A percentile compares a stretch with the other conserved stretches of the same genome.
These are phyloP conservation scores for Takashimella koratensis DNA, from an alignment of 1,284 basidiomycete genomes.

Conservation along the genomic window DNA sequence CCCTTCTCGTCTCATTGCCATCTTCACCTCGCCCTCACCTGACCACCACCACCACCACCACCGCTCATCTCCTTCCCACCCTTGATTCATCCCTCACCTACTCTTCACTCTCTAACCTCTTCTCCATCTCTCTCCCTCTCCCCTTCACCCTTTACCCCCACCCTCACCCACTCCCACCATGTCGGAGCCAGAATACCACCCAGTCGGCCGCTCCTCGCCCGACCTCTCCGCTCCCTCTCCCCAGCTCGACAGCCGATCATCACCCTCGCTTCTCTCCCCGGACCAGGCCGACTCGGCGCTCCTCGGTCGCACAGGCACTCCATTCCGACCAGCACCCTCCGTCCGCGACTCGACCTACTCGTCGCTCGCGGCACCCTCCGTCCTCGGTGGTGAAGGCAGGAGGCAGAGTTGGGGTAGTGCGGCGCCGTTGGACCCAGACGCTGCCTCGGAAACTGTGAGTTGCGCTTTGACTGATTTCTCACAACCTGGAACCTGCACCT, in stretches of 20 bases:
- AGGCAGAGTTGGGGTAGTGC: slow-evolving; percentile 32
- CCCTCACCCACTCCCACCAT: slow-evolving; percentile 6
- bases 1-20: no score
- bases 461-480: neutral
- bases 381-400: slow-evolving; percentile 1
- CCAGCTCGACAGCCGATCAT: neutral
- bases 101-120: neutral
- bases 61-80: neutral
- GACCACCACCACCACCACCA: neutral
- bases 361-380: slow-evolving; percentile 12
- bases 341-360: slow-evolving; percentile 39
- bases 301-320: slow-evolving; percentile 7
- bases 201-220: slow-evolving; percentile 1
- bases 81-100: neutral
- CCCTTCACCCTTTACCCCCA: neutral
- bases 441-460: neutral
- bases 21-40: no score
- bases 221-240: neutral
- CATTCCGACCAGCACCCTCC: slow-evolving; percentile 24
- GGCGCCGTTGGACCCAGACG: neutral
- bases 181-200: slow-evolving; percentile 4
- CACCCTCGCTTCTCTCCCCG: slow-evolving; percentile 2
- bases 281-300: slow-evolving; percentile 1
- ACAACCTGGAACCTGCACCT: no score
- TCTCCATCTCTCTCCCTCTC: neutral